Evolutionary conservation across 2,329 filamentous ascomycete species (phyloP), one percentile per base, ranked within the genome.

Genomic region (Basipetospora chlamydospora): DNA sequence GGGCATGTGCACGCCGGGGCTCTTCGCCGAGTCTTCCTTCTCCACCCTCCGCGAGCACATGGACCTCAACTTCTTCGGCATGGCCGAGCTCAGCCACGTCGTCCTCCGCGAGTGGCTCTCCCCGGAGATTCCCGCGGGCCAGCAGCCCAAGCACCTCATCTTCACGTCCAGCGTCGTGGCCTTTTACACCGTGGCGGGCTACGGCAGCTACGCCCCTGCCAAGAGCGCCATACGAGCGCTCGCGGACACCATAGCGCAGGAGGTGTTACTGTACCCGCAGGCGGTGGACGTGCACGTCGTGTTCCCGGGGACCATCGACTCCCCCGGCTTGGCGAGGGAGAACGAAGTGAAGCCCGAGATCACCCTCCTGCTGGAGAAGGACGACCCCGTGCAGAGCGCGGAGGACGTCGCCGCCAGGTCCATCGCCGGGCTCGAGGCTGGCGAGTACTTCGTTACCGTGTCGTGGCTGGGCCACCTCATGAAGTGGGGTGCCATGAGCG

Each of bases 31-130:
- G 42, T 75, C 74, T 26, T 67, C 80, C 7, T 62, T 83, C 36
- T 61, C 75, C 6, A 70, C 69, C 9, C 62, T 86, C 45, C 71
- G 79, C 28, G 63, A 67, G 44, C 84, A 93, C 55, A 94, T 94
- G 84, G 84, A 94, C 51, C 72, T 88, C 46, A 88, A 95, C 59
- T 96, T 84, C 62, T 94, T 79, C 69, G 82, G 84, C 33, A 76
- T 77, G 21, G 79, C 80, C 28, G 90, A 93, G 54, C 82, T 93
- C 59, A 80, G 85, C 26, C 85, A 92, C 52, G 77, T 83, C 15
- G 74, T 80, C 13, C 61, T 95, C 42, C 70, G 69, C 35, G 67
- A 72, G 41, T 95, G 88, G 88, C 70, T 86, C 30, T 58, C 60
- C 3, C 63, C 66, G 10, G 56, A 57, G 8, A 56, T 55, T 4